A percentile compares a stretch with the other conserved stretches of the same genome.
These are phyloP conservation scores for Urochloa ruziziensis DNA, from an alignment of 176 grass and related monocot genomes.

Conservation along the genomic window DNA sequence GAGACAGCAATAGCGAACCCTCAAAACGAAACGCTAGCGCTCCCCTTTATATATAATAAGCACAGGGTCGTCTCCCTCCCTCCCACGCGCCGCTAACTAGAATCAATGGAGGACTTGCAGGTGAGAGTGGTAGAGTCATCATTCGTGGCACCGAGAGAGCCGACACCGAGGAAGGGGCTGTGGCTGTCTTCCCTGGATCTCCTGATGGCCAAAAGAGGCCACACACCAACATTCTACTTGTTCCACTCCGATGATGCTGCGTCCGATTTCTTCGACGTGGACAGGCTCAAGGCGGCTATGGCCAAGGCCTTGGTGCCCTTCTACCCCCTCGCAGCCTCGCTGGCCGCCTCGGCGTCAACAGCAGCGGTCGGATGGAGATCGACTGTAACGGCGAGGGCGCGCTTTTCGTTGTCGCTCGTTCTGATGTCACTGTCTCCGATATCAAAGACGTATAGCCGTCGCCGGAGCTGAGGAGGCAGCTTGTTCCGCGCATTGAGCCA, in stretches of 20 bases:
- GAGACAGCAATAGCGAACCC: too few relatives aligned
- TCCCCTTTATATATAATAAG: too few relatives aligned
- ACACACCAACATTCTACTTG: constrained; percentile 34
- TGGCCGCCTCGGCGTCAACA: background rate
- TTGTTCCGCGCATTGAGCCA: constrained; percentile 14
- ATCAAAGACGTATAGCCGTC: constrained; percentile 19
- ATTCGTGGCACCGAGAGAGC: background rate
- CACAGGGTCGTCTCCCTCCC: too few relatives aligned
- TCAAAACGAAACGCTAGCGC: too few relatives aligned
- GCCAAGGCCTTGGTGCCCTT: background rate
- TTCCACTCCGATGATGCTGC: background rate
- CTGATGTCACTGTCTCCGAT: background rate
- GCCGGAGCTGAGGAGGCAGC: background rate
- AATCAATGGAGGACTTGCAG: background rate
- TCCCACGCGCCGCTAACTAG: too few relatives aligned
- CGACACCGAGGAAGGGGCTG: constrained; percentile 12
- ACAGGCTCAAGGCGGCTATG: background rate
- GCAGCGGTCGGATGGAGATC: constrained; percentile 1
- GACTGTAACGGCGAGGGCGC: constrained; percentile 42
- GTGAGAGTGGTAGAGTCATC: constrained; percentile 25
- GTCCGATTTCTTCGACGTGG: background rate
- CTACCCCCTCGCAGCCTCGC: background rate
- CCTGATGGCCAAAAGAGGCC: background rate
- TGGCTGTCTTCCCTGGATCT: constrained; percentile 42
- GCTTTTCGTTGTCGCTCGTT: constrained; percentile 39